phyloP scores from a whole-genome alignment of 2,329 filamentous ascomycete genomes.

The Penicillium griseofulvum region DNA sequence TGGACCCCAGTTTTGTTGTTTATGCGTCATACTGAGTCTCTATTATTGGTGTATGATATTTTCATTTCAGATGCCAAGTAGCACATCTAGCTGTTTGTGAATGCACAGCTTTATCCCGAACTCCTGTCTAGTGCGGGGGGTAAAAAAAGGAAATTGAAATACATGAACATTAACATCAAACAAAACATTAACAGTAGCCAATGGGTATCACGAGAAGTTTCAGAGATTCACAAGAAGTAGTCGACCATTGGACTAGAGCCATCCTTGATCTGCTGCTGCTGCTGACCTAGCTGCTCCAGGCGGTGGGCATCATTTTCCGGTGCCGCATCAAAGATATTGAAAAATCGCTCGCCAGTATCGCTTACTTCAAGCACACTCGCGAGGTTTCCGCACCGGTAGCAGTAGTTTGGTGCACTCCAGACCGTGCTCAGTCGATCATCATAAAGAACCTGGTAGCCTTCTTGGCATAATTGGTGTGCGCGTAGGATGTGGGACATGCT shows the following conservation, averaged over 20 bases:
- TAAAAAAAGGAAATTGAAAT: constrained; percentile 11
- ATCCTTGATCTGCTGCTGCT: constrained; percentile 59
- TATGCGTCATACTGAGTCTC: constrained; percentile 7
- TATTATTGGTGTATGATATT: constrained; percentile 12
- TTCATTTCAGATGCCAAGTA: constrained; percentile 9
- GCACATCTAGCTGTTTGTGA: constrained; percentile 25
- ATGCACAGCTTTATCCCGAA: constrained; percentile 29
- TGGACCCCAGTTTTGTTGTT: constrained; percentile 11
- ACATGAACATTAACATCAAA: constrained; percentile 4
- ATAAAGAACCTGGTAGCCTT: constrained; percentile 95
- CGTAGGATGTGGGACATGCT: constrained; percentile 96
- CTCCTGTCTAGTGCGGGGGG: constrained; percentile 24
- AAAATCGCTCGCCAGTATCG: constrained; percentile 86
- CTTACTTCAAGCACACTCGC: constrained; percentile 95
- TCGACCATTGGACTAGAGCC: constrained; percentile 71
- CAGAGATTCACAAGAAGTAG: constrained; percentile 58
- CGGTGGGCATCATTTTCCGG: constrained; percentile 89
- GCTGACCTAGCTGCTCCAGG: constrained; percentile 70
- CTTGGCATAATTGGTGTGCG: constrained; percentile 97
- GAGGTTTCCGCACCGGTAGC: constrained; percentile 94
- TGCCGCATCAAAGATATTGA: constrained; percentile 96
- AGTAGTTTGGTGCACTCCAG: constrained; percentile 97
- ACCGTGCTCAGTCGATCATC: constrained; percentile 93
- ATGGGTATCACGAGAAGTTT: constrained; percentile 59
- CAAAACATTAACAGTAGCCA: constrained; percentile 14